Percentiles rank a stretch among this genome's conserved stretches.
Conservation (phyloP, 208 protist species). For the Trypanosoma grayi region DNA sequence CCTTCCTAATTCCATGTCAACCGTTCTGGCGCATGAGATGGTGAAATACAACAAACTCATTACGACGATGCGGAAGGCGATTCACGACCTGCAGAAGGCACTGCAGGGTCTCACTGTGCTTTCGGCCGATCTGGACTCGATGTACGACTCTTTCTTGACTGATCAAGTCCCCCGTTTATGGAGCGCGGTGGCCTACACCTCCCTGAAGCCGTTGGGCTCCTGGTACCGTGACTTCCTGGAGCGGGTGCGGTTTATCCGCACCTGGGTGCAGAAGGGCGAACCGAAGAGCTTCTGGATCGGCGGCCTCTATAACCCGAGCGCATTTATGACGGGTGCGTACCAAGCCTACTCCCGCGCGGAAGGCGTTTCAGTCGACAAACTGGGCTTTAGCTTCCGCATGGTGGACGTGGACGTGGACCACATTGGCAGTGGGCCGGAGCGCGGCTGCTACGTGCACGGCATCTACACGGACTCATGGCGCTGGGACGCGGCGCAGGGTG, state of each 20-base stretch:
- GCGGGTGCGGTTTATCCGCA: conserved; percentile 92
- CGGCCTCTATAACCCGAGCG: conserved; percentile 98
- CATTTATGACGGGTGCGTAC: conserved; percentile 97
- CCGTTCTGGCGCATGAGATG: conserved; percentile 95
- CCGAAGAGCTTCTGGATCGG: conserved; percentile 95
- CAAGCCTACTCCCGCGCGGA: conserved; percentile 96
- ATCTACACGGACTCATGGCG: conserved; percentile 96
- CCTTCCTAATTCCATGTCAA: conserved; percentile 95
- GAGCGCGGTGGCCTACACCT: conserved; percentile 92
- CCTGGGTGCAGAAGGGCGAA: conserved; percentile 93
- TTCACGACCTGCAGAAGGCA: conserved; percentile 94
- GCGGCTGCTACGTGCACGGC: conserved; percentile 96
- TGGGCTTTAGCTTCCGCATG: conserved; percentile 93
- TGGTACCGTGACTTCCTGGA: conserved; percentile 96
- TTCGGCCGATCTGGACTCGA: conserved; percentile 93
- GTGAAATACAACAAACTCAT: conserved; percentile 97
- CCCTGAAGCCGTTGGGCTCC: conserved; percentile 95
- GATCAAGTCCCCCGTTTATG: conserved; percentile 96
- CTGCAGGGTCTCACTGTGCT: conserved; percentile 97
- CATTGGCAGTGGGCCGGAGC: conserved; percentile 54
- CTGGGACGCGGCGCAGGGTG: conserved; percentile 78
- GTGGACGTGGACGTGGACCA: conserved; percentile 51
- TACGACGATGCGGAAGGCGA: conserved; percentile 75
- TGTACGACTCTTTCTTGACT: conserved; percentile 94
- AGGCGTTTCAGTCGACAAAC: conserved; percentile 95